Conservation (phyloP, 1,139 yeast genomes). For the Blastobotrys malaysiensis region DNA sequence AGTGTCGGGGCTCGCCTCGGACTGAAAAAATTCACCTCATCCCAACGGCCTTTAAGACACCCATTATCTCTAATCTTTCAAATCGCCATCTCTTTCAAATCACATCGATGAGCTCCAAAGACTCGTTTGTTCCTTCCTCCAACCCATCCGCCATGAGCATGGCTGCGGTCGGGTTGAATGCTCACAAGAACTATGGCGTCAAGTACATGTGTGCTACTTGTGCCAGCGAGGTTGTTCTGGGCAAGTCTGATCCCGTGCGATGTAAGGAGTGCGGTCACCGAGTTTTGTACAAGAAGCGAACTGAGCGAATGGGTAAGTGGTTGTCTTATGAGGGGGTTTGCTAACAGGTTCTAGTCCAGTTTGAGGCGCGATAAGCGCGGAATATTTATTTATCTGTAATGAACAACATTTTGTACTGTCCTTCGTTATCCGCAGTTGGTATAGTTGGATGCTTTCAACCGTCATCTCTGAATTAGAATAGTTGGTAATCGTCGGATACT, state of each 20-base stretch:
- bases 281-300: constrained; percentile 93
- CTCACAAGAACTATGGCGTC: constrained; percentile 78
- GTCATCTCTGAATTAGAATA: too few species aligned
- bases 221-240: constrained; percentile 80
- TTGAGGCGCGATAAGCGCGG: constrained; percentile 51
- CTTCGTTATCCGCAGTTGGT: too few species aligned
- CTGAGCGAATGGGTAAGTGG: constrained; percentile 76
- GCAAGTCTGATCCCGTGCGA: constrained; percentile 94
- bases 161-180: constrained; percentile 63
- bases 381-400: neutral
- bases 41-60: neutral
- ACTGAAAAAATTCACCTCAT: constrained; percentile 2
- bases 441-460: too few species aligned
- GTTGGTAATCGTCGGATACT: too few species aligned
- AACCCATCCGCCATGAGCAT: constrained; percentile 56
- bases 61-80: neutral
- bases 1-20: neutral
- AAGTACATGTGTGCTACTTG: constrained; percentile 96
- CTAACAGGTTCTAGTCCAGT: constrained; percentile 41
- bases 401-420: neutral
- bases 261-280: constrained; percentile 99
- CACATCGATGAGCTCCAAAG: constrained; percentile 43
- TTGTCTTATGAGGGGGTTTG: neutral
- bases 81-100: neutral
- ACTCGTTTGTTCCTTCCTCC: constrained; percentile 88